Conservation (phyloP, 768 basidiomycete species). For the Hydnum rufescens region DNA sequence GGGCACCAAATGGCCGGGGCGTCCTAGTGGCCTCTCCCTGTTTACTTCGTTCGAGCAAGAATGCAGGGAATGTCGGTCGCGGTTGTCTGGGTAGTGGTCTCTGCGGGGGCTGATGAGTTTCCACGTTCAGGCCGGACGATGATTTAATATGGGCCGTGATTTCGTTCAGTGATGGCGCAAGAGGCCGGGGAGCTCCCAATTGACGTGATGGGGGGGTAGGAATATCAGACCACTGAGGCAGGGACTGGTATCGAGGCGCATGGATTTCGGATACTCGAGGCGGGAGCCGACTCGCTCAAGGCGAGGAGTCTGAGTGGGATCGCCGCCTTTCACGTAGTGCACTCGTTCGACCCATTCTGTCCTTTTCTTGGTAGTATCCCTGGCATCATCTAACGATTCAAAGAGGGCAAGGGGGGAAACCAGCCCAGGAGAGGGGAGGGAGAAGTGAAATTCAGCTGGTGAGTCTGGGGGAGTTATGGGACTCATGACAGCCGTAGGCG, state of each 20-base stretch:
- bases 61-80: too few relatives aligned
- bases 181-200: too few relatives aligned
- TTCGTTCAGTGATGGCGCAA: background rate
- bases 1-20: too few relatives aligned
- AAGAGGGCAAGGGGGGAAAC: constrained; percentile 32
- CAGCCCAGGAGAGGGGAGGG: constrained; percentile 47
- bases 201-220: too few relatives aligned
- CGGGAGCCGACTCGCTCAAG: background rate
- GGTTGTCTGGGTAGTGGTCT: too few relatives aligned
- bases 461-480: constrained; percentile 54
- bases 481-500: constrained; percentile 30
- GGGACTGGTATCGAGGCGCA: background rate
- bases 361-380: background rate
- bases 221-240: background rate
- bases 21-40: too few relatives aligned
- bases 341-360: background rate
- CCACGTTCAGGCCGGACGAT: too few relatives aligned
- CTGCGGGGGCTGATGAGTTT: too few relatives aligned
- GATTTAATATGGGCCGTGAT: too few relatives aligned
- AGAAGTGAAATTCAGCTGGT: constrained; percentile 46
- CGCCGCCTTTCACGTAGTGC: background rate
- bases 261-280: background rate
- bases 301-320: background rate
- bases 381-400: background rate
- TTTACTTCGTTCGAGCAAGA: too few relatives aligned